phyloP scores from a whole-genome alignment of 176 grass and related monocot genomes.

The Puya raimondii region DNA sequence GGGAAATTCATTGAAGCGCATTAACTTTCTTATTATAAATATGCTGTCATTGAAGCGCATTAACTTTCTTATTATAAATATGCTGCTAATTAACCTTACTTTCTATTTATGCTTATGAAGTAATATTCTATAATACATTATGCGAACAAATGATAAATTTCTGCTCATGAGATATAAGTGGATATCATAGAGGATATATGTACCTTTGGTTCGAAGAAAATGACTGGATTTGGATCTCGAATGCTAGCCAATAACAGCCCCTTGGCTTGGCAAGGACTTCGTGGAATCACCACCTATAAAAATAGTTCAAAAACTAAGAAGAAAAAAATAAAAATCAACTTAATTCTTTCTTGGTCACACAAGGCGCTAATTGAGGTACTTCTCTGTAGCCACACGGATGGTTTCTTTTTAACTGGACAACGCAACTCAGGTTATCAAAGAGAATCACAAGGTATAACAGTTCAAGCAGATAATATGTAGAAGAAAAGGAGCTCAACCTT shows the following conservation, averaged over 20 bases:
- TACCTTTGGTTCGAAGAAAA: slow-evolving; percentile 99
- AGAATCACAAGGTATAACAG: neutral
- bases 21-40: no score
- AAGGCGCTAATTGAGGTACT: neutral
- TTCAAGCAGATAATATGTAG: neutral
- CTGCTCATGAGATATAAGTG: neutral
- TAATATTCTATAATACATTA: neutral
- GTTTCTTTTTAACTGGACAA: neutral
- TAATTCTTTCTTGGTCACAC: neutral
- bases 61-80: no score
- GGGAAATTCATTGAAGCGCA: no score
- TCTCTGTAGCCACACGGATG: neutral
- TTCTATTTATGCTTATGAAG: neutral
- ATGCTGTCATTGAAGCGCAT: no score
- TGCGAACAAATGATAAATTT: neutral
- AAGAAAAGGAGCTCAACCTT: slow-evolving; percentile 40
- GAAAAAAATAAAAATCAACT: neutral
- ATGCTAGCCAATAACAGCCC: slow-evolving; percentile 82
- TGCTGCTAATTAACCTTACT: no score
- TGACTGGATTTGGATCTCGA: slow-evolving; percentile 79
- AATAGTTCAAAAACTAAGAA: neutral
- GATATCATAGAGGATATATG: slow-evolving; percentile 2
- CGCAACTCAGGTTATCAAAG: neutral
- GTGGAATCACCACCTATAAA: slow-evolving; percentile 86
- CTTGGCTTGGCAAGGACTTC: slow-evolving; percentile 81